Evolutionary conservation across 2,329 filamentous ascomycete genomes (phyloP).

Genomic region (Botrytis fragariae): DNA sequence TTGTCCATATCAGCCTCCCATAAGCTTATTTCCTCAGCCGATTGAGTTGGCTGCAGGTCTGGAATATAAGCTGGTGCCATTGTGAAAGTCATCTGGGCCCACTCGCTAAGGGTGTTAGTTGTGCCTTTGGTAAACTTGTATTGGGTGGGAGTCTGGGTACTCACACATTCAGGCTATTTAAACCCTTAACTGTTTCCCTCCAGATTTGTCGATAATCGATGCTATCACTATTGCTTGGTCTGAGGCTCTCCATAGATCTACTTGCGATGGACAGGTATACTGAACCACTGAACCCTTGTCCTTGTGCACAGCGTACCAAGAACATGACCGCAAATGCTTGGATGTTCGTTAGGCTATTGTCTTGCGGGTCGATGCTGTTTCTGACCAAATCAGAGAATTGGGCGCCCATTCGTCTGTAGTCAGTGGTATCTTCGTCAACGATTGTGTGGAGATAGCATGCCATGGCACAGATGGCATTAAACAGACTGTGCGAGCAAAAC

Average conservation of each 20-base stretch:
- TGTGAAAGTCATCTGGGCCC: slow-evolving; percentile 39
- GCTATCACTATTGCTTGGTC: slow-evolving; percentile 24
- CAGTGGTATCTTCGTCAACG: slow-evolving; percentile 27
- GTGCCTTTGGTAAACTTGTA: neutral
- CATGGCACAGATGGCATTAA: slow-evolving; percentile 40
- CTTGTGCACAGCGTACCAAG: slow-evolving; percentile 34
- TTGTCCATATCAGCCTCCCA: slow-evolving; percentile 25
- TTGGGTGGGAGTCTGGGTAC: slow-evolving; percentile 19
- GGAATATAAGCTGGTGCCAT: slow-evolving; percentile 24
- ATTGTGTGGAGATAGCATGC: slow-evolving; percentile 36
- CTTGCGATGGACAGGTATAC: slow-evolving; percentile 36
- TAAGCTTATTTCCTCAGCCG: slow-evolving; percentile 22
- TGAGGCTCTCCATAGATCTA: slow-evolving; percentile 26
- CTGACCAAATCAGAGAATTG: slow-evolving; percentile 35
- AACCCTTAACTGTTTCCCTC: slow-evolving; percentile 36
- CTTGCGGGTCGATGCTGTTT: slow-evolving; percentile 28
- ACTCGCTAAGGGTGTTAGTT: slow-evolving; percentile 37
- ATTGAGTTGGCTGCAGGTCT: neutral
- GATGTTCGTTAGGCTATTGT: slow-evolving; percentile 32
- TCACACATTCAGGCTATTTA: slow-evolving; percentile 39
- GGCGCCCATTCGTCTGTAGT: slow-evolving; percentile 32
- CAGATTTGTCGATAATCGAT: slow-evolving; percentile 30
- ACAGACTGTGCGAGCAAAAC: slow-evolving; percentile 36
- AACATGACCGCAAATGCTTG: slow-evolving; percentile 39
- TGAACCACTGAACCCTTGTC: slow-evolving; percentile 32